These are phyloP conservation scores for Picea sitchensis DNA, from an alignment of 75 land plant genomes.

Conservation along the genomic window DNA sequence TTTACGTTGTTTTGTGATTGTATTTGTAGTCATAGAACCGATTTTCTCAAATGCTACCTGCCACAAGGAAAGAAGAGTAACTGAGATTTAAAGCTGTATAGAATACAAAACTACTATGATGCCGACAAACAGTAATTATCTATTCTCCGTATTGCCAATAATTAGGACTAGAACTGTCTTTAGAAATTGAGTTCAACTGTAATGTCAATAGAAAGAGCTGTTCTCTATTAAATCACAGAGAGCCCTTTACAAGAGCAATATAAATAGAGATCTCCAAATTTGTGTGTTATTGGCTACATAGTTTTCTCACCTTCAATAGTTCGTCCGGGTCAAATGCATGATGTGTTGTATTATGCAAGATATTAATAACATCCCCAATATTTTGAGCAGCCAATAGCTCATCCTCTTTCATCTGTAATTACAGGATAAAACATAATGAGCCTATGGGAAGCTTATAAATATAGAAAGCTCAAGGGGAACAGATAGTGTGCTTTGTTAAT, in stretches of 20 bases:
- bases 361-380: conserved; percentile 35
- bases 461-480: background rate
- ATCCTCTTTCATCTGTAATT: conserved; percentile 43
- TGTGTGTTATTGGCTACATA: background rate
- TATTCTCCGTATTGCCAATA: background rate
- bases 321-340: conserved; percentile 41
- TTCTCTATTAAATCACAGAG: background rate
- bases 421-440: background rate
- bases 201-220: no score
- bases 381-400: conserved; percentile 26
- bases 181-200: background rate
- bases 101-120: background rate
- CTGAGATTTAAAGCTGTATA: background rate
- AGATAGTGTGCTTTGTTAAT: background rate
- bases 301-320: conserved; percentile 32
- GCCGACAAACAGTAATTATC: background rate
- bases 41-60: conserved; percentile 59
- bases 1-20: conserved; percentile 50
- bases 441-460: background rate
- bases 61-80: background rate
- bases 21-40: conserved; percentile 45
- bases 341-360: conserved; percentile 27
- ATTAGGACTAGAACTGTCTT: background rate
- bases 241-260: background rate
- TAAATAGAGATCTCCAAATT: background rate